Evolutionary conservation across 495 filamentous ascomycete genomes (phyloP), one percentile per base, ranked within the genome.

Genomic region (Penicillium canescens): DNA sequence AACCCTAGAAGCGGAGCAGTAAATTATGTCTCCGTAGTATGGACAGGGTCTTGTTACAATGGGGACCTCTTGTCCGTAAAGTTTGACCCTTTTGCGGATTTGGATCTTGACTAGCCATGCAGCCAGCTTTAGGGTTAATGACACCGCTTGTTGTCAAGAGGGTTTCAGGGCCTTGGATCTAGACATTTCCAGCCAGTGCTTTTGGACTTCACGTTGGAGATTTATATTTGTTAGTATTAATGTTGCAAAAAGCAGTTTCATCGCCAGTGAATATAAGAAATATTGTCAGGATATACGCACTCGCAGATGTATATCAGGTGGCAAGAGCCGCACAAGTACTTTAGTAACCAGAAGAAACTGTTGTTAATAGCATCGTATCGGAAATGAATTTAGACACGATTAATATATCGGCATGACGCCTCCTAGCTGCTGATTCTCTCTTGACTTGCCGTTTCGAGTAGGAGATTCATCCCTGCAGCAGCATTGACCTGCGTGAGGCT

Each of bases 391-490:
- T n/a, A 13, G 7, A 43, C 4, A 28, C 11, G 34, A 16, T 14
- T 24, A 40, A 41, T 31, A 13, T 34, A 31, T 8, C 11, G 46
- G 14, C 31, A 35, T 42, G 16, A 26, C 11, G 34, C 16, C 16
- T 18, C 23, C 43, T 34, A n/a, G 18, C 11, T 16, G 18, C 14
- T 4, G 26, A 36, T 43, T 9, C 6, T 7, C 26, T 39, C 42
- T 46, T 14, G 42, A 46, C 31, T 34, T 47, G 24, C 51, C 36
- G 10, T 23, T 46, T 46, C 12, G 3, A 41, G 42, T 20, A 46
- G 35, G 51, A 54, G 51, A 13, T 33, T n/a, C 18, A 41, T 43
- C 26, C 40, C 40, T 51, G 49, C 49, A 43, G 20, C 28, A 23
- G 39, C 28, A n/a, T 42, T 37, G 40, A 42, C 49, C 31, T 43